These are phyloP conservation scores for Aquilaria agallochum DNA, from an alignment of 441 rosid genomes.

Conservation along the genomic window DNA sequence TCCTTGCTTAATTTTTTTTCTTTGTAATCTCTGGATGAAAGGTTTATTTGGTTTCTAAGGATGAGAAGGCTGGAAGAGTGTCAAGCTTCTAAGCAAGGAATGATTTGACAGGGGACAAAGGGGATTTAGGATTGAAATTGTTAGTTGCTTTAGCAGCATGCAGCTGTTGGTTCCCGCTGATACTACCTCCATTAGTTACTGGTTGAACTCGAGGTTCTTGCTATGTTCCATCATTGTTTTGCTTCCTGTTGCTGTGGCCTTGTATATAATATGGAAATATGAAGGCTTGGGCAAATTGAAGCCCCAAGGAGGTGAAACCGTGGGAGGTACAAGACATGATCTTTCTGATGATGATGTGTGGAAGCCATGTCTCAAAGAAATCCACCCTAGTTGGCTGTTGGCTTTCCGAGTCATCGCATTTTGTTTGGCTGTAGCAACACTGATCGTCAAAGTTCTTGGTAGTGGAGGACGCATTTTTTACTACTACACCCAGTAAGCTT, in stretches of 20 bases:
- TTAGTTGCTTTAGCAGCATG: slow-evolving; percentile 37
- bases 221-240: slow-evolving; percentile 40
- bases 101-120: no score
- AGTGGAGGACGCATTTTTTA: slow-evolving; percentile 30
- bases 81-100: no score
- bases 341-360: slow-evolving; percentile 35
- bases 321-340: slow-evolving; percentile 9
- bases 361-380: slow-evolving; percentile 40
- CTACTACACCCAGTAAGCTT: slow-evolving; percentile 52
- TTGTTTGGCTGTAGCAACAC: slow-evolving; percentile 33
- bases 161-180: slow-evolving; percentile 12
- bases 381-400: slow-evolving; percentile 46
- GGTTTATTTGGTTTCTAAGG: no score
- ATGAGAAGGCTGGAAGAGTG: no score
- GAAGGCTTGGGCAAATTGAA: slow-evolving; percentile 24
- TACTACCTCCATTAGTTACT: slow-evolving; percentile 29
- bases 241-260: slow-evolving; percentile 23
- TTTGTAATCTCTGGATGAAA: no score
- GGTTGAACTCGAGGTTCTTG: slow-evolving; percentile 57
- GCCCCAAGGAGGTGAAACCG: slow-evolving; percentile 21
- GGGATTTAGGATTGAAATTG: no score
- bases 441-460: slow-evolving; percentile 16
- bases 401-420: slow-evolving; percentile 40
- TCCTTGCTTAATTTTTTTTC: no score
- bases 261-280: slow-evolving; percentile 35